Base-by-base conservation (phyloP, 2,329 filamentous ascomycete genomes). In the Colletotrichum caudatum region DNA sequence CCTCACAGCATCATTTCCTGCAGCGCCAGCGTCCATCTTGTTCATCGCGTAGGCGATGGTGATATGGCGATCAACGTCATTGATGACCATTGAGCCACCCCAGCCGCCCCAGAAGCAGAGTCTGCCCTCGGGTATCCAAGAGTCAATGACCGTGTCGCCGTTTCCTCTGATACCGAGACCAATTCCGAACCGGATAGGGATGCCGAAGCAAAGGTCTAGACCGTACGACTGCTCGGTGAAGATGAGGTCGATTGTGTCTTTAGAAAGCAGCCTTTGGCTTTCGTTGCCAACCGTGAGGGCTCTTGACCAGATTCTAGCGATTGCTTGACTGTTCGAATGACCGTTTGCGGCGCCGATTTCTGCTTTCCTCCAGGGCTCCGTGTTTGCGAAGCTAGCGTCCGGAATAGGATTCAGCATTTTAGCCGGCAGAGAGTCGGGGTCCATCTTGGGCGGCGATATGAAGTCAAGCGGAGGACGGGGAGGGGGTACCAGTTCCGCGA, bases 11-110 rank as follows among this genome's bases (percentile, higher is more conserved):
- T 20, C 23, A 7, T 69, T 72, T 8, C 65, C 69, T 7, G 54
- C 54, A 1, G 39, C 5, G 8, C 66, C 66, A 3, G 20, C n/a
- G 0, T 58, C 33, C 82, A 86, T 84, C 65, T 80, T 82, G 69
- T 85, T 86, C 83, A 86, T 85, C 2, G 78, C 76, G 76, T 86
- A 86, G 0, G 77, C 75, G 39, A 86, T 80, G 0, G 84, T 86
- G 69, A 86, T 74, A 20, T 77, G 74, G 2, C 80, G 74, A 41
- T 84, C 81, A 6, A 80, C 50, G 73, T 87, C 85, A 78, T 86
- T 83, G 37, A 86, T 70, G 4, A 79, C 73, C 1, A 84, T 66
- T 0, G 83, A 84, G 0, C 85, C 84, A 14, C 84, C 84, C 80
- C 80, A 85, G 0, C 84, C 84, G 33, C 80, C 78, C 84, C 85